A percentile compares a stretch with the other conserved stretches of the same genome.
These are phyloP conservation scores for Phytophthora citricola DNA, from an alignment of 352 stramenopile species.

Conservation along the genomic window DNA sequence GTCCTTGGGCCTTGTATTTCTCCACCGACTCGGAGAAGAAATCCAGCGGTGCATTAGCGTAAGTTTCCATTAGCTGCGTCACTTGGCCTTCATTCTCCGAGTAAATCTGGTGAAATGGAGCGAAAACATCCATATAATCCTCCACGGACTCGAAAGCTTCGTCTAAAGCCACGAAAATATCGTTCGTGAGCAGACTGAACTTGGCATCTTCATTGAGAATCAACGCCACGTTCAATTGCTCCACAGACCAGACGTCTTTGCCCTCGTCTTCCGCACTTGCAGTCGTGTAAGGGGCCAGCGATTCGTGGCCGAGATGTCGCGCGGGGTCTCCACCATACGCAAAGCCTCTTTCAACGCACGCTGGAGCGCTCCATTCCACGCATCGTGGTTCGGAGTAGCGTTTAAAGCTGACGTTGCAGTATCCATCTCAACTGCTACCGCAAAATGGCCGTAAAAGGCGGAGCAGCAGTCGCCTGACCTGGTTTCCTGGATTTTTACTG, in stretches of 20 bases:
- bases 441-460: conserved; percentile 62
- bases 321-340: conserved; percentile 88
- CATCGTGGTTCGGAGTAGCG: conserved; percentile 64
- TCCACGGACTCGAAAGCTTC: conserved; percentile 84
- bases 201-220: conserved; percentile 86
- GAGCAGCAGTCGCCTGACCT: conserved; percentile 13
- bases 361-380: conserved; percentile 77
- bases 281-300: conserved; percentile 78
- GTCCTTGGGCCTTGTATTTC: conserved; percentile 79
- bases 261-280: conserved; percentile 86
- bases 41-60: conserved; percentile 74
- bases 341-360: conserved; percentile 86
- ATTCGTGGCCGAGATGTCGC: conserved; percentile 82
- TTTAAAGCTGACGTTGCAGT: conserved; percentile 43
- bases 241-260: conserved; percentile 81
- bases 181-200: conserved; percentile 84
- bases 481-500: conserved; percentile 27
- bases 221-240: conserved; percentile 79
- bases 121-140: conserved; percentile 91
- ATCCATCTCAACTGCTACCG: conserved; percentile 77
- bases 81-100: conserved; percentile 86
- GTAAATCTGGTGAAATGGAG: conserved; percentile 89
- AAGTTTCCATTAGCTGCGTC: conserved; percentile 65
- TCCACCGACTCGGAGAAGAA: conserved; percentile 86
- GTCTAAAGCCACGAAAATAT: conserved; percentile 86